Evolutionary conservation across 257 asterid genomes (phyloP), one percentile per base, ranked within the genome.

Genomic region (Plantago ovata): DNA sequence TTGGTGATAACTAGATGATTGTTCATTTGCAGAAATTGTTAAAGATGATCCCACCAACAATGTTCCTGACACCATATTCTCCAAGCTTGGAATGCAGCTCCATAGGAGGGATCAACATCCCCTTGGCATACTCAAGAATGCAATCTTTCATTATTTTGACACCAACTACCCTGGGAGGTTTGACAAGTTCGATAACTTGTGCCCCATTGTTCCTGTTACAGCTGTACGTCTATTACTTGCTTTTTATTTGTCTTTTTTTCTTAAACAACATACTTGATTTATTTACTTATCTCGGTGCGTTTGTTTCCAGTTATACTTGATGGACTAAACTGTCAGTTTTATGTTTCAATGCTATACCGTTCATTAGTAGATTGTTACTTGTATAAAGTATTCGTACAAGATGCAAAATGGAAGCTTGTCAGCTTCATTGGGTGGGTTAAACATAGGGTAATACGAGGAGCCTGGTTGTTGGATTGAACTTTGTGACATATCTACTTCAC

Each of bases 61-160:
- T 73, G 87, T 87, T 66, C 97, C 95, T 0, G 91, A 90, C 79
- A 65, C 95, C 9, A 87, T 90, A 70, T 90, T 87, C 67, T 74
- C 90, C 18, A 90, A 90, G 82, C 94, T 90, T 39, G 97, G 96
- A 56, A 67, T 86, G 94, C 97, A 90, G 79, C 95, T 90, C 59
- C 97, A 89, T 32, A 78, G 90, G 82, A 84, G 95, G 75, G 83
- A 82, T 68, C 87, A 83, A 14, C 97, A 89, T 73, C 97, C 97
- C 13, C 84, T 90, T 63, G 94, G 97, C 67, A 90, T 90, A 63
- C 78, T 90, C 9, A 90, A 78, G 72, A 90, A 90, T 81, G 93
- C 94, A 50, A 86, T 90, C 70, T 82, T 68, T 62, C 85, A 86
- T 59, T 90, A 87, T 72, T 90, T 90, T 56, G 96, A 90, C 66